Percentiles rank a stretch among this genome's conserved stretches.
Evolutionary conservation across 805 yeast genomes (phyloP).

Genomic region (Kazachstania viticola): DNA sequence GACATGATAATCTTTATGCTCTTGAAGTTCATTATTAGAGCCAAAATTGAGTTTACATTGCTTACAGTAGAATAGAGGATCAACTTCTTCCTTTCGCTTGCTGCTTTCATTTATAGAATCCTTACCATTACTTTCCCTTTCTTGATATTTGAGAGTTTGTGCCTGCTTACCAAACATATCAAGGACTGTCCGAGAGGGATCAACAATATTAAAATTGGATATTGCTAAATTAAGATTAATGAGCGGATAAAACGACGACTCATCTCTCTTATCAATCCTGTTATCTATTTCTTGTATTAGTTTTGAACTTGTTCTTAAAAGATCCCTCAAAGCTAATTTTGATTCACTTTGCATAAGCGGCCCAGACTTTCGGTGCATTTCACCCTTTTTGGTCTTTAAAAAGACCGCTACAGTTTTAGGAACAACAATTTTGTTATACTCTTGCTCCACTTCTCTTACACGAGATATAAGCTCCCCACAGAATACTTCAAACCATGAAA

Average conservation of each 20-base stretch:
- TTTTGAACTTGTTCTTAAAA: slow-evolving; percentile 27
- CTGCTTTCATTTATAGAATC: neutral
- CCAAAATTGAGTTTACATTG: slow-evolving; percentile 14
- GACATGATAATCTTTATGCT: slow-evolving; percentile 45
- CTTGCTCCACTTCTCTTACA: slow-evolving; percentile 63
- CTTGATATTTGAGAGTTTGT: slow-evolving; percentile 1
- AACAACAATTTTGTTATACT: slow-evolving; percentile 26
- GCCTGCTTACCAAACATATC: slow-evolving; percentile 25
- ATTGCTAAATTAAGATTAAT: slow-evolving; percentile 39
- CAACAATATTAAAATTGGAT: slow-evolving; percentile 40
- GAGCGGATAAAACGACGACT: slow-evolving; percentile 34
- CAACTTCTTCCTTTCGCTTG: neutral
- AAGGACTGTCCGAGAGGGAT: slow-evolving; percentile 21
- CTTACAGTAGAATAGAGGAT: slow-evolving; percentile 8
- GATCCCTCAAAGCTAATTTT: slow-evolving; percentile 12
- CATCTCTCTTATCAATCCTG: slow-evolving; percentile 12
- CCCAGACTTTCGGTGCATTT: slow-evolving; percentile 15
- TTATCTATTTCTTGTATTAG: slow-evolving; percentile 32
- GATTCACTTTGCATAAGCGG: slow-evolving; percentile 7
- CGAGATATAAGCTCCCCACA: slow-evolving; percentile 68
- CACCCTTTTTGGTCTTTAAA: slow-evolving; percentile 21
- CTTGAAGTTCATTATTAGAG: slow-evolving; percentile 18
- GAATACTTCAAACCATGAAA: slow-evolving; percentile 74
- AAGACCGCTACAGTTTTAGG: slow-evolving; percentile 39
- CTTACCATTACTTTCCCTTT: neutral